A percentile compares a stretch with the other conserved stretches of the same genome.
These are phyloP conservation scores for Mortierella alpina DNA, from an alignment of 192 early-diverging fungal species.

Conservation along the genomic window DNA sequence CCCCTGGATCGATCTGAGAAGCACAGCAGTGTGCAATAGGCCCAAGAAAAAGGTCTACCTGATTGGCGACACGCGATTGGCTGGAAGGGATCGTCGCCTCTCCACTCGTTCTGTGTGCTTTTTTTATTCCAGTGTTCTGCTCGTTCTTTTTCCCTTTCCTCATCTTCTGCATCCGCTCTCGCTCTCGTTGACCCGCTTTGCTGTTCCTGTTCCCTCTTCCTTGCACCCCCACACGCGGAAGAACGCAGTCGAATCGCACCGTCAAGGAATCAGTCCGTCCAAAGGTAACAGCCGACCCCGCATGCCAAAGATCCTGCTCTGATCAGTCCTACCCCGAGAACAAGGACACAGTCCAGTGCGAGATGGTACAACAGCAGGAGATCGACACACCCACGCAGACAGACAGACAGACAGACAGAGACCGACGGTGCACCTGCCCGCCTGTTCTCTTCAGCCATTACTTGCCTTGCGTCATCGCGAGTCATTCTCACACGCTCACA, in stretches of 20 bases:
- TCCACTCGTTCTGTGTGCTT: background rate
- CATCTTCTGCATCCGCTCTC: background rate
- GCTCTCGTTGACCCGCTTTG: background rate
- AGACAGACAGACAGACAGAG: background rate
- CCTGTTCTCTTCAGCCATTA: too few species aligned
- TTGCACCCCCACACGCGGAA: too few species aligned
- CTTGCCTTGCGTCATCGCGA: too few species aligned
- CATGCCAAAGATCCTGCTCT: too few species aligned
- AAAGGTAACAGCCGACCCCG: background rate
- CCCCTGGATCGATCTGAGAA: too few species aligned
- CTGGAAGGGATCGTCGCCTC: too few species aligned
- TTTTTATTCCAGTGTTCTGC: constrained; percentile 1
- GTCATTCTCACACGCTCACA: background rate
- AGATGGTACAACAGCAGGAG: background rate
- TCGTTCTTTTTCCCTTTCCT: background rate
- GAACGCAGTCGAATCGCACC: background rate
- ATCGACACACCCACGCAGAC: background rate
- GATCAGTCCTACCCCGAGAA: too few species aligned
- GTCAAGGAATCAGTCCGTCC: background rate
- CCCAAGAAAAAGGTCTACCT: too few species aligned
- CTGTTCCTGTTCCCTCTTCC: background rate
- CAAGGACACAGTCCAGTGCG: too few species aligned
- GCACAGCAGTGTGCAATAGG: too few species aligned
- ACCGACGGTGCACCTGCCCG: too few species aligned
- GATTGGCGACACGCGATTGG: too few species aligned